phyloP scores from a whole-genome alignment of 2,329 filamentous ascomycete species.

The Ascochyta clinopodiicola region DNA sequence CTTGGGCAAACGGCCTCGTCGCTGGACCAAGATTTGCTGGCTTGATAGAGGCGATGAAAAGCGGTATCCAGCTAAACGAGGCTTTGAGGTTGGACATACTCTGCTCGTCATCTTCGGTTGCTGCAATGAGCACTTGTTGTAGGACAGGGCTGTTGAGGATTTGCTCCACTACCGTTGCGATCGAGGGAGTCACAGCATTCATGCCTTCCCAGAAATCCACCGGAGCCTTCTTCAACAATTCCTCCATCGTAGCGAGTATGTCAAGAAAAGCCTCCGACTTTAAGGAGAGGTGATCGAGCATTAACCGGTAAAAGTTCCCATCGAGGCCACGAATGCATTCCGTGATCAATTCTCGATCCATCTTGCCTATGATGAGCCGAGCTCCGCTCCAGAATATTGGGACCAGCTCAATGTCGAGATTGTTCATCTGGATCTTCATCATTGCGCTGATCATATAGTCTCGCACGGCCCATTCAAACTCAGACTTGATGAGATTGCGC shows the following conservation, averaged over 20 bases:
- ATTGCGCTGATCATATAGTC: slow-evolving; percentile 74
- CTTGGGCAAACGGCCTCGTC: slow-evolving; percentile 77
- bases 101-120: slow-evolving; percentile 52
- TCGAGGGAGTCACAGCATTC: slow-evolving; percentile 79
- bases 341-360: slow-evolving; percentile 77
- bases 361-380: slow-evolving; percentile 72
- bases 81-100: slow-evolving; percentile 64
- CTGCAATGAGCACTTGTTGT: slow-evolving; percentile 63
- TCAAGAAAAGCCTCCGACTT: slow-evolving; percentile 65
- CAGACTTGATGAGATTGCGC: slow-evolving; percentile 68
- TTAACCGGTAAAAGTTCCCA: slow-evolving; percentile 67
- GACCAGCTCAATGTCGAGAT: slow-evolving; percentile 61
- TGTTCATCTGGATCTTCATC: slow-evolving; percentile 64
- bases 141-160: slow-evolving; percentile 77
- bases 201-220: slow-evolving; percentile 89
- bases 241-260: slow-evolving; percentile 73
- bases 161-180: slow-evolving; percentile 81
- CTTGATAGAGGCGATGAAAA: slow-evolving; percentile 79
- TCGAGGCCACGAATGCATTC: slow-evolving; percentile 82
- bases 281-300: slow-evolving; percentile 68
- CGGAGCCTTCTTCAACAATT: slow-evolving; percentile 76
- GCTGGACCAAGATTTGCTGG: slow-evolving; percentile 78
- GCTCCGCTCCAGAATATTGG: slow-evolving; percentile 82
- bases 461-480: slow-evolving; percentile 88
- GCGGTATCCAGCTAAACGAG: slow-evolving; percentile 78